These are phyloP conservation scores for Kurtzmaniella fragi DNA, from an alignment of 805 yeast genomes.

Conservation along the genomic window DNA sequence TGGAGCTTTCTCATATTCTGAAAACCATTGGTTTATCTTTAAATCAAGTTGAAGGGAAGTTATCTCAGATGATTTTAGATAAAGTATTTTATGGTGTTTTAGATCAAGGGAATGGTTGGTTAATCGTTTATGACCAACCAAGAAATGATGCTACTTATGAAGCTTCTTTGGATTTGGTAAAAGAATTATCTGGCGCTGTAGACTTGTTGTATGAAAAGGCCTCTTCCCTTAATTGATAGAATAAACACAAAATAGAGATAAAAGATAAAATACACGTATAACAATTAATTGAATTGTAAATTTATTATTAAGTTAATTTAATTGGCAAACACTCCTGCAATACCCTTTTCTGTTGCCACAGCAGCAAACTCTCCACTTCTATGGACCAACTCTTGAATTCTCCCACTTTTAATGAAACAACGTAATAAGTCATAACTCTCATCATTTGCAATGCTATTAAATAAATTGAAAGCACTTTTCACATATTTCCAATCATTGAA, in stretches of 20 bases:
- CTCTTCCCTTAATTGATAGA: slow-evolving; percentile 59
- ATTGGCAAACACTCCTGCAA: slow-evolving; percentile 36
- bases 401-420: slow-evolving; percentile 55
- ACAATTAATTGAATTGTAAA: too few species aligned
- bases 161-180: slow-evolving; percentile 79
- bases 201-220: slow-evolving; percentile 94
- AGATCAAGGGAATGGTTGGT: slow-evolving; percentile 98
- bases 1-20: slow-evolving; percentile 88
- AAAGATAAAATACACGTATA: neutral
- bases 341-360: slow-evolving; percentile 41
- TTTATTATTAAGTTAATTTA: slow-evolving; percentile 3
- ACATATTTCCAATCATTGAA: slow-evolving; percentile 40
- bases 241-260: neutral
- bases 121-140: slow-evolving; percentile 86
- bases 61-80: slow-evolving; percentile 95
- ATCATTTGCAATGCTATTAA: slow-evolving; percentile 66
- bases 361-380: slow-evolving; percentile 56
- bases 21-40: slow-evolving; percentile 81
- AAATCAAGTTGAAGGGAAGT: slow-evolving; percentile 87
- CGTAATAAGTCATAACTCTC: slow-evolving; percentile 50
- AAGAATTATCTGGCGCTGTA: slow-evolving; percentile 81
- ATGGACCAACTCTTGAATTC: slow-evolving; percentile 48
- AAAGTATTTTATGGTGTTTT: slow-evolving; percentile 92
- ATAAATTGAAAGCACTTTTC: slow-evolving; percentile 52
- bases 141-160: slow-evolving; percentile 84